A percentile compares a stretch with the other conserved stretches of the same genome.
phyloP scores from a whole-genome alignment of 140 eudicot genomes.

The Cichorium intybus region DNA sequence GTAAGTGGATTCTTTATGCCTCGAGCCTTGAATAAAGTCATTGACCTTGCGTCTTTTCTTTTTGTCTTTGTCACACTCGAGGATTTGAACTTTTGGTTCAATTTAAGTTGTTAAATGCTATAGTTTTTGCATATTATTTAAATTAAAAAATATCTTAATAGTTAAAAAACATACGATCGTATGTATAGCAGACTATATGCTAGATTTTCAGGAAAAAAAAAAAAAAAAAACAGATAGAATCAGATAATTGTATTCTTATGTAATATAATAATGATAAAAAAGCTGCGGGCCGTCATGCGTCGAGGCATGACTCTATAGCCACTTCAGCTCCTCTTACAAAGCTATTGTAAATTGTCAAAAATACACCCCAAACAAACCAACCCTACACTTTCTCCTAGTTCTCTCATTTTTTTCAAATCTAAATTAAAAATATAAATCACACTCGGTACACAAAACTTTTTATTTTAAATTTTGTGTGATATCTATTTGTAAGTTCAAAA shows the following conservation, averaged over 20 bases:
- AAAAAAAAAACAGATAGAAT: background rate
- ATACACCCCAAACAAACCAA: constrained; percentile 18
- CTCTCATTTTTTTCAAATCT: constrained; percentile 5
- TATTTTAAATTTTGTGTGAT: constrained; percentile 6
- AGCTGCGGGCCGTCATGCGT: constrained; percentile 43
- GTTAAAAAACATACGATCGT: background rate
- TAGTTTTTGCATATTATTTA: background rate
- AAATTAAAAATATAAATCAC: constrained; percentile 11
- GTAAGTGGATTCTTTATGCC: background rate
- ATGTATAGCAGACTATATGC: background rate
- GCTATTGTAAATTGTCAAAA: constrained; percentile 12
- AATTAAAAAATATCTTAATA: background rate
- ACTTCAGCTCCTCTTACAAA: constrained; percentile 36
- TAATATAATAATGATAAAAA: background rate
- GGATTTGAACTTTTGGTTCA: background rate
- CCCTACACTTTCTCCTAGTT: constrained; percentile 8
- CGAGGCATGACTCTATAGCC: constrained; percentile 30
- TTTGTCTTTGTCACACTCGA: background rate
- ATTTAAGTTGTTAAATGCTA: background rate
- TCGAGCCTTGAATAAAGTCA: background rate
- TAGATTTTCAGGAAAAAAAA: background rate
- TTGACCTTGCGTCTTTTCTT: background rate
- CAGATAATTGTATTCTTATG: background rate
- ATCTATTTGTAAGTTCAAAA: constrained; percentile 3
- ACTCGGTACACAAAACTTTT: constrained; percentile 19